Conservation (phyloP, 2,329 filamentous ascomycete species). For the Epichloe sp. region DNA sequence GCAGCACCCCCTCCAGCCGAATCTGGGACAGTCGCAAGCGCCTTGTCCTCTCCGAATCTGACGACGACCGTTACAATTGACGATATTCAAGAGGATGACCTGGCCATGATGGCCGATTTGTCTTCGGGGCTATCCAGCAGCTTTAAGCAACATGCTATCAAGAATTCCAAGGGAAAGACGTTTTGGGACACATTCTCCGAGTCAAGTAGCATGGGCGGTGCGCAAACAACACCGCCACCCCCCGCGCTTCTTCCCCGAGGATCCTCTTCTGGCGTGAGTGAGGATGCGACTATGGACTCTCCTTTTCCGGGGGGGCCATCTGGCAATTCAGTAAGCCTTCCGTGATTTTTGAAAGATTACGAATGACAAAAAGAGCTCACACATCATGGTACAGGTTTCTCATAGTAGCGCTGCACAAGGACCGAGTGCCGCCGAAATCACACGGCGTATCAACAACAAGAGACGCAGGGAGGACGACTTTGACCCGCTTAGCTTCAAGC, state of each 20-base stretch:
- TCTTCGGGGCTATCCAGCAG: constrained; percentile 41
- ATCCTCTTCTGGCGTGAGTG: constrained; percentile 48
- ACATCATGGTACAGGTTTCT: constrained; percentile 5
- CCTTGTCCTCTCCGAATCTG: constrained; percentile 56
- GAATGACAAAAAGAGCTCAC: not conserved
- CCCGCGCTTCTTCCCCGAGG: constrained; percentile 47
- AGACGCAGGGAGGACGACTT: constrained; percentile 86
- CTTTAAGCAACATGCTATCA: constrained; percentile 63
- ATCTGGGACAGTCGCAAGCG: constrained; percentile 38
- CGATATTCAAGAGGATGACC: constrained; percentile 56
- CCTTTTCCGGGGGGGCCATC: constrained; percentile 33
- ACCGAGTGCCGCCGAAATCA: constrained; percentile 60
- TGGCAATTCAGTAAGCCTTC: constrained; percentile 15
- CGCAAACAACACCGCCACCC: constrained; percentile 51
- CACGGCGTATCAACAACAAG: constrained; percentile 65
- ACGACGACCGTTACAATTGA: constrained; percentile 53
- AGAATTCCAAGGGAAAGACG: constrained; percentile 56
- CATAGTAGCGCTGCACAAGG: constrained; percentile 26
- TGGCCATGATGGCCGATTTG: constrained; percentile 50
- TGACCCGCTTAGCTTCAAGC: constrained; percentile 77
- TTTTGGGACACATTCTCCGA: constrained; percentile 70
- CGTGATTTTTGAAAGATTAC: not conserved
- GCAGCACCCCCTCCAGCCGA: constrained; percentile 26
- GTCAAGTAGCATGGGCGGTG: constrained; percentile 39
- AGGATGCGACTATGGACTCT: constrained; percentile 63